A percentile compares a stretch with the other conserved stretches of the same genome.
These are phyloP conservation scores for Penstemon newberryi DNA, from an alignment of 257 asterid genomes.

Conservation along the genomic window DNA sequence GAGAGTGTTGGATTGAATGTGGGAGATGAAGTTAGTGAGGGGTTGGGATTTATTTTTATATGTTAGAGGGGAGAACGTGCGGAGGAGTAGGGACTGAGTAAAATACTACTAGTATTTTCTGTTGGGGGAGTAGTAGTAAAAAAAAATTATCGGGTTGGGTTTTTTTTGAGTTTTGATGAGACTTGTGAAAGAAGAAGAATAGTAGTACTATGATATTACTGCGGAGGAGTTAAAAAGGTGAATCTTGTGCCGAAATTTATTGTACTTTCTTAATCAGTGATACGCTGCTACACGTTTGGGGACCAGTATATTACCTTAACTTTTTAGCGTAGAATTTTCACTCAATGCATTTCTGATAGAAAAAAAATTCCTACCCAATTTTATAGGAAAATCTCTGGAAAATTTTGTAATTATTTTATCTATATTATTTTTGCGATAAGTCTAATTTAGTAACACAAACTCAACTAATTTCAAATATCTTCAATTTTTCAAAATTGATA, in stretches of 20 bases:
- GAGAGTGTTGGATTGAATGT: slow-evolving; percentile 2
- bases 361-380: too few species aligned
- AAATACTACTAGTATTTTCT: background rate
- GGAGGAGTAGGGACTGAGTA: slow-evolving; percentile 1
- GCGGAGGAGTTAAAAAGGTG: slow-evolving; percentile 7
- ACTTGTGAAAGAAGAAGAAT: background rate
- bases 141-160: background rate
- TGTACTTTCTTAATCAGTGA: background rate
- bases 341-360: too few species aligned
- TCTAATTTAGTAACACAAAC: too few species aligned
- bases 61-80: slow-evolving; percentile 45
- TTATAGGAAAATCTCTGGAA: too few species aligned
- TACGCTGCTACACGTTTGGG: too few species aligned
- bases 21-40: slow-evolving; percentile 12
- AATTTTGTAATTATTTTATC: too few species aligned
- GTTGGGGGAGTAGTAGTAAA: background rate
- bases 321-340: too few species aligned
- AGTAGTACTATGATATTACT: too few species aligned
- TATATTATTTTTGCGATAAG: too few species aligned
- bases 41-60: slow-evolving; percentile 39
- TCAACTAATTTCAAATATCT: too few species aligned
- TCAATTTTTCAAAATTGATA: too few species aligned
- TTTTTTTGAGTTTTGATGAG: background rate
- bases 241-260: slow-evolving; percentile 21
- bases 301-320: too few species aligned